Base-by-base conservation (phyloP, 306 rosid species). In the Cicer chorassanicum region DNA sequence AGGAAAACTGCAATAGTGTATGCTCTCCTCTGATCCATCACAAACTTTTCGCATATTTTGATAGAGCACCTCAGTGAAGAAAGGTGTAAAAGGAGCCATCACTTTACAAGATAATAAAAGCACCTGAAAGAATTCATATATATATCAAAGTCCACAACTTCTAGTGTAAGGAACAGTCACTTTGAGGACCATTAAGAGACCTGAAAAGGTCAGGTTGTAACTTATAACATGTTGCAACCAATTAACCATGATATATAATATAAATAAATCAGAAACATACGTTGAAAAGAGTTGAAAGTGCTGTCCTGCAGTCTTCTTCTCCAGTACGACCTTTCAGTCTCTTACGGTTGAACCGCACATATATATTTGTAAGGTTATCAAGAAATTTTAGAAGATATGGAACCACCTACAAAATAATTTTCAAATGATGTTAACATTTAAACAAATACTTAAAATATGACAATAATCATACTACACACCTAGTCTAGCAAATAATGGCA, bases 81-180 rank as follows among this genome's bases (percentile, higher is more conserved):
- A 94, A 53, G 98, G 98, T 41, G 98, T 94, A 80, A 94, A 92
- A 14, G 98, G 97, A 65, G 98, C 95, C 98, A 94, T 94, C 45
- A 90, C 98, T 88, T 91, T 94, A 84, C 98, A 94, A 8, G 97
- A 89, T 62, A 89, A 73, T 80, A 94, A 70, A 80, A 94, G 98
- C 43, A 94, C 98, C 97, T 94, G 87, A 42, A 84, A 56, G 72
- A 53, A 75, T 6, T 65, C 21, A 85, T 40, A 70, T 21, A 21
- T 56, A 39, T 16, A 39, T 72, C 42, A 50, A 66, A 73, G 76
- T 60, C 42, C 60, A 36, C 36, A 8, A 65, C 65, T 66, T 18
- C 41, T 39, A 19, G 34, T 55, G 7, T 10, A 72, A 61, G 51
- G 65, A 62, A 55, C 18, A 16, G 46, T 29, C 66, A 68, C 73